phyloP scores from a whole-genome alignment of 225 moss, liverwort and hornwort genomes.

The Sphagnum contortum region DNA sequence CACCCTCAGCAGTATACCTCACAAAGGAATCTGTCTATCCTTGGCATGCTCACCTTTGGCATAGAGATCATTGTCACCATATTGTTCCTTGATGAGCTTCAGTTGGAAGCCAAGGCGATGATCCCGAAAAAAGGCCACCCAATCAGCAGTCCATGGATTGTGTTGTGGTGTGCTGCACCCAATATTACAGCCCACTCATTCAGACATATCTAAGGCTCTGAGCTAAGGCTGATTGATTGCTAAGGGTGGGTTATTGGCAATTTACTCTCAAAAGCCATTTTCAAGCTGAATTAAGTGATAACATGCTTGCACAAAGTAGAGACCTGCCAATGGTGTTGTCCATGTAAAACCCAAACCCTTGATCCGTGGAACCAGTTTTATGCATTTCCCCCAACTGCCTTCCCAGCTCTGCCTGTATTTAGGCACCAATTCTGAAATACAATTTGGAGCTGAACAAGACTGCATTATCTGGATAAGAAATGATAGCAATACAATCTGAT shows the following conservation, averaged over 20 bases:
- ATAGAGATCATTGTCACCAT: constrained; percentile 68
- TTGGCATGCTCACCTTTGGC: constrained; percentile 42
- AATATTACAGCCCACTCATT: not conserved
- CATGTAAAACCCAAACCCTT: constrained; percentile 77
- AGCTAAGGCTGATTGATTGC: not conserved
- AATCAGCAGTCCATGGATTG: constrained; percentile 82
- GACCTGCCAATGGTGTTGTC: constrained; percentile 95
- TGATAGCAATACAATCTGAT: no score
- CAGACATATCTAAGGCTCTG: not conserved
- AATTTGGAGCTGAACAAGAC: no score
- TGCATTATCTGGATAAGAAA: no score
- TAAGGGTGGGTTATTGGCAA: no score
- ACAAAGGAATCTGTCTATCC: no score
- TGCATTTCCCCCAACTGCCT: constrained; percentile 82
- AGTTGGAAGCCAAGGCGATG: constrained; percentile 82
- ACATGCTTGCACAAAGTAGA: not conserved
- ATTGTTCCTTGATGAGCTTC: constrained; percentile 74
- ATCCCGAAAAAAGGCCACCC: constrained; percentile 89
- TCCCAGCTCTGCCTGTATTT: constrained; percentile 68
- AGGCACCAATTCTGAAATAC: no score
- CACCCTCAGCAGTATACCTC: no score
- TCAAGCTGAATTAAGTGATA: no score
- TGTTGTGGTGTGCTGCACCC: constrained; percentile 74
- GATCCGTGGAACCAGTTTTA: constrained; percentile 52
- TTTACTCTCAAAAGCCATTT: no score